These are phyloP conservation scores for Adenanthera pavonina DNA, from an alignment of 306 rosid genomes.

Conservation along the genomic window DNA sequence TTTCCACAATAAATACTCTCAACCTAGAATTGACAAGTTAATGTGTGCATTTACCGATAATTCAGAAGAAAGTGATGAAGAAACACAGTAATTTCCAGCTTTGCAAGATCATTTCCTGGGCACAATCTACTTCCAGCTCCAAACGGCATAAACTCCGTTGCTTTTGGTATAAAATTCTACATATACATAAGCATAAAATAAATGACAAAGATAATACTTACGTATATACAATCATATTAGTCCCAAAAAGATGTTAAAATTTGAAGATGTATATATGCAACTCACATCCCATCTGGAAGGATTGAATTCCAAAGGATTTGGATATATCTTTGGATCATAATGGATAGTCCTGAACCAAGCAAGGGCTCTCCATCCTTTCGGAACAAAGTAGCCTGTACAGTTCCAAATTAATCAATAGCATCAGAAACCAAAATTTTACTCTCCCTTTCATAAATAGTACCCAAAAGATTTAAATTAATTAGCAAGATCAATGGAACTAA, in stretches of 20 bases:
- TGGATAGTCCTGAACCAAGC: slow-evolving; percentile 80
- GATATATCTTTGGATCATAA: slow-evolving; percentile 63
- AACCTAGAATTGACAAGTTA: neutral
- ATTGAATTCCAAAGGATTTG: slow-evolving; percentile 66
- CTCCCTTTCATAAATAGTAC: neutral
- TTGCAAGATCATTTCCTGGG: slow-evolving; percentile 10
- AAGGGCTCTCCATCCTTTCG: slow-evolving; percentile 78
- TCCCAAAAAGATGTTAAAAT: neutral
- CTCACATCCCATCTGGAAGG: slow-evolving; percentile 81
- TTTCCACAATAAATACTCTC: neutral
- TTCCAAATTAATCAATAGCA: neutral
- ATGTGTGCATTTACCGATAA: neutral
- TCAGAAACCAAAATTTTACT: neutral
- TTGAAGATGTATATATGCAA: neutral
- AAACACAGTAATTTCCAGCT: neutral
- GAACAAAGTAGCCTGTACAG: slow-evolving; percentile 64
- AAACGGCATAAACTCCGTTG: neutral
- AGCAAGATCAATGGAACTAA: slow-evolving; percentile 9
- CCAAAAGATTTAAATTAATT: neutral
- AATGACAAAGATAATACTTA: neutral
- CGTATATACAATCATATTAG: too few species aligned
- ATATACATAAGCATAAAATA: neutral
- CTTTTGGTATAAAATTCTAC: neutral
- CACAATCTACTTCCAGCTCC: neutral
- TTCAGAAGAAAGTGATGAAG: slow-evolving; percentile 2